A percentile compares a stretch with the other conserved stretches of the same genome.
Conservation (phyloP, 2,329 filamentous ascomycete genomes). For the Beauveria medogensis region DNA sequence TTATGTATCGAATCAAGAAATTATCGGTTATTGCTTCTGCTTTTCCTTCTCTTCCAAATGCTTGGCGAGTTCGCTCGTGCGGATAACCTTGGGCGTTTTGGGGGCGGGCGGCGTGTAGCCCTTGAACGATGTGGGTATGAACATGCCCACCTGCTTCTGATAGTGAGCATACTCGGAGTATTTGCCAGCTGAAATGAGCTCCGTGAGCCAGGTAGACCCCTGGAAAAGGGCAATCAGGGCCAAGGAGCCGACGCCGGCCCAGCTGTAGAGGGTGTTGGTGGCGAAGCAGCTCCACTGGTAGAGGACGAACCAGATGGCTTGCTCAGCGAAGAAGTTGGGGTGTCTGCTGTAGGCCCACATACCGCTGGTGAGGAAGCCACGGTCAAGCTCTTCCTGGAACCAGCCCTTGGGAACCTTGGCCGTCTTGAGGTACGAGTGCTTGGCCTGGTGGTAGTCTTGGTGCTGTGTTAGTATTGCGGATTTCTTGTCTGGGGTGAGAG, state of each 20-base stretch:
- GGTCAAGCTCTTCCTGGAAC: conserved; percentile 69
- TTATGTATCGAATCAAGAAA: background rate
- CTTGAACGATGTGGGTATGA: conserved; percentile 55
- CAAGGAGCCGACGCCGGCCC: conserved; percentile 64
- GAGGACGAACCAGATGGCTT: conserved; percentile 77
- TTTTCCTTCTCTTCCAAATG: conserved; percentile 34
- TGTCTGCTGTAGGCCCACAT: conserved; percentile 86
- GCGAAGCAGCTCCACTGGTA: conserved; percentile 83
- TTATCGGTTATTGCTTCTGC: conserved; percentile 17
- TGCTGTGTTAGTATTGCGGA: conserved; percentile 2
- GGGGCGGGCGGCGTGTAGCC: conserved; percentile 33
- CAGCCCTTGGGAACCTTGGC: conserved; percentile 61
- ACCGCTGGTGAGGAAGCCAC: conserved; percentile 78
- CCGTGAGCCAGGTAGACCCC: conserved; percentile 80
- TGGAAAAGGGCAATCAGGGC: conserved; percentile 77
- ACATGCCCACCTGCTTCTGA: conserved; percentile 73
- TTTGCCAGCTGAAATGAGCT: conserved; percentile 69
- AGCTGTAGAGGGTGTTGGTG: conserved; percentile 65
- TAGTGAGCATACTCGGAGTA: conserved; percentile 86
- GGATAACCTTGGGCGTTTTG: conserved; percentile 37
- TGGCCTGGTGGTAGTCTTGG: conserved; percentile 71
- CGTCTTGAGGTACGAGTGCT: conserved; percentile 63
- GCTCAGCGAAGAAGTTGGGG: conserved; percentile 91
- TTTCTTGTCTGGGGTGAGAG: background rate
- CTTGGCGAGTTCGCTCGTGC: conserved; percentile 42